Conservation (phyloP, 2,329 filamentous ascomycete genomes). For the Cryphonectria nitschkei region DNA sequence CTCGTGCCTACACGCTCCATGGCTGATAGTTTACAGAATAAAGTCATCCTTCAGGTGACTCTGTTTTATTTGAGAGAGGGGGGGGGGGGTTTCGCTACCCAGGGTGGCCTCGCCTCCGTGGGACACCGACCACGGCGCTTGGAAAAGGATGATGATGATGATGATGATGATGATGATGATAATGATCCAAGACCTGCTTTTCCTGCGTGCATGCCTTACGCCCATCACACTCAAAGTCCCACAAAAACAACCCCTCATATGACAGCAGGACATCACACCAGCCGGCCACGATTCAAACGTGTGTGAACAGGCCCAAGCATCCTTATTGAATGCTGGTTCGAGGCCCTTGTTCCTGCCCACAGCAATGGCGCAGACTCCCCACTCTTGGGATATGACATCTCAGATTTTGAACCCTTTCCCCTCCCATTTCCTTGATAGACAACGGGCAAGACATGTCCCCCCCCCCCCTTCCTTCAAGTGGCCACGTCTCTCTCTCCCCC, state of each 20-base stretch:
- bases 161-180: no score
- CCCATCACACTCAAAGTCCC: neutral
- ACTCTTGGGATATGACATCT: constrained; percentile 5
- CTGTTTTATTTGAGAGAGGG: neutral
- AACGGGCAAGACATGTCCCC: neutral
- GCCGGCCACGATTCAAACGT: neutral
- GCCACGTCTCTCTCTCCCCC: neutral
- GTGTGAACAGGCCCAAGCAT: neutral
- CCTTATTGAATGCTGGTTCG: neutral
- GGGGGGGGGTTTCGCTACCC: no score
- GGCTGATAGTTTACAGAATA: neutral
- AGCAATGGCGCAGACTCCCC: neutral
- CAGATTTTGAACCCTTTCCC: neutral
- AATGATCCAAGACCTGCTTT: neutral
- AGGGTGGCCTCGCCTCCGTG: no score
- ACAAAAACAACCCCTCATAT: neutral
- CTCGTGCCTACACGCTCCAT: neutral
- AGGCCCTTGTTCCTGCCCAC: neutral
- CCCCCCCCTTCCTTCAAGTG: neutral
- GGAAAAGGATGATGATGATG: neutral
- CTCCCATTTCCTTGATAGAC: neutral
- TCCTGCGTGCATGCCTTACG: neutral
- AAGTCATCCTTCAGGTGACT: neutral
- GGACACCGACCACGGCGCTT: no score
- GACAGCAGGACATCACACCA: neutral